A percentile compares a stretch with the other conserved stretches of the same genome.
Evolutionary conservation across 2,329 filamentous ascomycete genomes (phyloP).

Genomic region (Pseudocercospora ulei): DNA sequence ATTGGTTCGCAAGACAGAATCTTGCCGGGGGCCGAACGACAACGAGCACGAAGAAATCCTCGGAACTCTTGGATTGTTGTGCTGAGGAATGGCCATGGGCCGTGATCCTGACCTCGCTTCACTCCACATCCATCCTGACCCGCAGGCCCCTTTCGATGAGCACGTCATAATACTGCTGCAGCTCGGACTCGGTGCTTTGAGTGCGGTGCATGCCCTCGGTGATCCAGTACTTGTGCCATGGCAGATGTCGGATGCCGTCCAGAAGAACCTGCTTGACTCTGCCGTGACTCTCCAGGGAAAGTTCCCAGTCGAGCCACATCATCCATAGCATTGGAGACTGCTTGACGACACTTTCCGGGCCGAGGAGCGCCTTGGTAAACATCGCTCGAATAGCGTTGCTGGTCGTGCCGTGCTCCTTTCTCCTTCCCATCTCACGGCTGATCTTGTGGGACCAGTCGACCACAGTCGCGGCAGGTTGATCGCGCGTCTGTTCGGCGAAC

Average conservation of each 20-base stretch:
- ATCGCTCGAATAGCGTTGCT: slow-evolving; percentile 38
- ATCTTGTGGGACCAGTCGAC: slow-evolving; percentile 49
- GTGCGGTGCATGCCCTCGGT: slow-evolving; percentile 48
- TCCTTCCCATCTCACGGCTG: slow-evolving; percentile 45
- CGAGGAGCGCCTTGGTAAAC: slow-evolving; percentile 37
- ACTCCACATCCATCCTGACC: slow-evolving; percentile 29
- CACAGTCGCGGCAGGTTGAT: slow-evolving; percentile 31
- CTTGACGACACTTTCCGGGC: slow-evolving; percentile 32
- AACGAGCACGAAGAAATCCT: too few relatives aligned
- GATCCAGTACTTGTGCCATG: slow-evolving; percentile 54
- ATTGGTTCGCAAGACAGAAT: too few relatives aligned
- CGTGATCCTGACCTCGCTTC: too few relatives aligned
- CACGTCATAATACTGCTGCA: slow-evolving; percentile 47
- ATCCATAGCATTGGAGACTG: slow-evolving; percentile 28
- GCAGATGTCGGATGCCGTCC: slow-evolving; percentile 48
- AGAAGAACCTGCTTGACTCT: slow-evolving; percentile 48
- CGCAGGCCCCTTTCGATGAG: slow-evolving; percentile 54
- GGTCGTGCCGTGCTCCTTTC: slow-evolving; percentile 25
- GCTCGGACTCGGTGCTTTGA: slow-evolving; percentile 40
- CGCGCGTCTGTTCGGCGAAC: slow-evolving; percentile 17
- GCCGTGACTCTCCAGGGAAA: slow-evolving; percentile 19
- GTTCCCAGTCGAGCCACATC: slow-evolving; percentile 29
- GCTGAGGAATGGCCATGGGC: too few relatives aligned
- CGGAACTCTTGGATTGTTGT: too few relatives aligned
- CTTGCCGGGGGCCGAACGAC: too few relatives aligned